phyloP scores from a whole-genome alignment of 2,329 filamentous ascomycete species.

The Epichloe hybrida region DNA sequence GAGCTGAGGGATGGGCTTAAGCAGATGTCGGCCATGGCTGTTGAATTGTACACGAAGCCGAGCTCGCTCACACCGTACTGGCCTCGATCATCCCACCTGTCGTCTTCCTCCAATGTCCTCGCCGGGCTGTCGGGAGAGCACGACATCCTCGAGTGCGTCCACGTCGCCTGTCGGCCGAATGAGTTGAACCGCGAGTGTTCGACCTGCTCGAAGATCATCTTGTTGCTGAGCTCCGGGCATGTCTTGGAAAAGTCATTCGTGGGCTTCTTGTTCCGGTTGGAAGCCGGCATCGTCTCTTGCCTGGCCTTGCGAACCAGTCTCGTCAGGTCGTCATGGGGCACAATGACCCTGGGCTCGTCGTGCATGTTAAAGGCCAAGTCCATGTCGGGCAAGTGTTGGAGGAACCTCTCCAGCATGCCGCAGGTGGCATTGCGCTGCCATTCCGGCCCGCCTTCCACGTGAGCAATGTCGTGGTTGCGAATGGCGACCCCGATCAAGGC shows the following conservation, averaged over 20 bases:
- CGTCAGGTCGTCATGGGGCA: conserved; percentile 69
- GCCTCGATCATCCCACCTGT: conserved; percentile 52
- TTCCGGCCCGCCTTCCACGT: conserved; percentile 58
- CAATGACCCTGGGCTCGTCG: conserved; percentile 81
- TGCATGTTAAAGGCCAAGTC: conserved; percentile 92
- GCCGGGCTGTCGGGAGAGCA: conserved; percentile 71
- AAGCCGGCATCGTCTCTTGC: conserved; percentile 49
- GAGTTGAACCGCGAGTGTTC: conserved; percentile 77
- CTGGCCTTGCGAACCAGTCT: conserved; percentile 56
- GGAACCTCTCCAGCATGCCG: conserved; percentile 71
- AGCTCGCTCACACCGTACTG: conserved; percentile 59
- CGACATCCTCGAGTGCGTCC: conserved; percentile 77
- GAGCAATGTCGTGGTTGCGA: conserved; percentile 56
- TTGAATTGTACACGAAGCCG: conserved; percentile 78
- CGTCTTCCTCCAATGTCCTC: conserved; percentile 52
- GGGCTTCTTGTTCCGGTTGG: conserved; percentile 35
- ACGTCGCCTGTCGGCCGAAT: conserved; percentile 79
- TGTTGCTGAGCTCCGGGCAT: conserved; percentile 56
- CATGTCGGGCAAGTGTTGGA: conserved; percentile 81
- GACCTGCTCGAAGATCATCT: conserved; percentile 59
- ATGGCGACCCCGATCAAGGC: conserved; percentile 67
- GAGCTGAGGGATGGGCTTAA: conserved; percentile 66
- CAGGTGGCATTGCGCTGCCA: conserved; percentile 76
- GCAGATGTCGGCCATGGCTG: conserved; percentile 84
- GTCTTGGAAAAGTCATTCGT: conserved; percentile 59